Base-by-base conservation (phyloP, 2,329 filamentous ascomycete genomes). In the Fusarium lateritium region DNA sequence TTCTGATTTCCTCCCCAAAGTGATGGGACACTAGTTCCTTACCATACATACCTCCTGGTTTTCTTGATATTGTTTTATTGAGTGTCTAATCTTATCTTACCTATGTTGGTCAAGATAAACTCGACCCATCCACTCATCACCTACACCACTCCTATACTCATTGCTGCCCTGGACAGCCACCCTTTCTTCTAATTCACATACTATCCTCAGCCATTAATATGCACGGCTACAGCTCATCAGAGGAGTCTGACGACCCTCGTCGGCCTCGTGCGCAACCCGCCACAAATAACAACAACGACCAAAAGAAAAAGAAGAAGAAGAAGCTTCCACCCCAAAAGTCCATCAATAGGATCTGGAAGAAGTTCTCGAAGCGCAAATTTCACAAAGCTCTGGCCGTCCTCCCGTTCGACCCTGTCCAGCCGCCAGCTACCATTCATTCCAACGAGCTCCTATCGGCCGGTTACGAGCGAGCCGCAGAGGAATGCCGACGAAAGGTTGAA, bases 321-420 rank as follows among this genome's bases (percentile, higher is more conserved):
- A 75, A 84, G 73, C 84, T 86, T 67, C 82, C 87, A 15, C 90
- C 90, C 1, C 90, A 92, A 76, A 84, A 88, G 73, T 85, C 84
- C 62, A 90, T 92, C 76, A 88, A 92, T 76, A 85, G 85, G 60
- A 88, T 91, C 65, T 92, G 90, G 90, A 85, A 85, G 74, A 84
- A 82, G 24, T 89, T 90, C 71, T 84, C 83, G 15, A 84, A 86
- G 72, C 78, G 78, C 56, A 86, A 87, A 62, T 91, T 90, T 73
- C 88, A 85, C 75, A 91, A 89, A 77, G 89, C 90, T 6, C 85
- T 90, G 36, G 84, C 86, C 5, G 85, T 92, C 39, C 81, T 92
- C 2, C 90, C 90, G 2, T 90, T 90, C 75, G 88, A 90, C 56
- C 84, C 89, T 17, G 88, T 85, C 34, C 82, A 78, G 39, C 85